A percentile compares a stretch with the other conserved stretches of the same genome.
Conservation (phyloP, 441 rosid species). For the Erodium moschatum region DNA sequence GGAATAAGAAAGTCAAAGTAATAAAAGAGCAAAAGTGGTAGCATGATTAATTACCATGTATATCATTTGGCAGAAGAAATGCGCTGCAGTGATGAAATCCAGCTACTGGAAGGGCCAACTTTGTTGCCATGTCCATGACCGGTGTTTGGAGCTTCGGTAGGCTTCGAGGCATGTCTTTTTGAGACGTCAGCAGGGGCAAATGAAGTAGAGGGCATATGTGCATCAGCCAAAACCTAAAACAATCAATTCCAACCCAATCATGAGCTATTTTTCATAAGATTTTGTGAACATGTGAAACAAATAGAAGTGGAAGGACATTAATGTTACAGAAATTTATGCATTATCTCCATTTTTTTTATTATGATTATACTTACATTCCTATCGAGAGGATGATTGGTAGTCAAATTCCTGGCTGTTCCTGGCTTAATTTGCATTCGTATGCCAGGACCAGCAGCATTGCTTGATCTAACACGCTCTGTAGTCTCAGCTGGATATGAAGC, state of each 20-base stretch:
- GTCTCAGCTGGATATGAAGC: conserved; percentile 42
- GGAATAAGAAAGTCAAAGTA: conserved; percentile 15
- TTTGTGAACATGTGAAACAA: neutral
- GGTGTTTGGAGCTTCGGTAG: conserved; percentile 39
- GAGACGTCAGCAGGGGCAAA: conserved; percentile 52
- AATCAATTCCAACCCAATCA: conserved; percentile 15
- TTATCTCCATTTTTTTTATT: neutral
- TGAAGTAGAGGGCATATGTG: conserved; percentile 52
- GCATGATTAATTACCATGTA: conserved; percentile 28
- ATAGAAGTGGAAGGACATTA: conserved; percentile 1
- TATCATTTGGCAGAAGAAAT: conserved; percentile 60
- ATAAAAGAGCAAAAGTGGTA: conserved; percentile 10
- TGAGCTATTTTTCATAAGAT: neutral
- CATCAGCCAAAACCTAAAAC: conserved; percentile 35
- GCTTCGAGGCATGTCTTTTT: conserved; percentile 42
- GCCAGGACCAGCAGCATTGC: conserved; percentile 43
- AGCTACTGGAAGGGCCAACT: conserved; percentile 51
- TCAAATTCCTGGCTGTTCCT: conserved; percentile 43
- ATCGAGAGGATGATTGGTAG: conserved; percentile 41
- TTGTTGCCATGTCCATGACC: conserved; percentile 38
- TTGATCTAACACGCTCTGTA: conserved; percentile 39
- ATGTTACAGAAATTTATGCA: neutral
- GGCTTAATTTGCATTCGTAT: conserved; percentile 56
- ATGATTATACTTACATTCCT: conserved; percentile 53
- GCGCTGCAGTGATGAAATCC: conserved; percentile 69